Evolutionary conservation across 2,329 filamentous ascomycete species (phyloP), one percentile per base, ranked within the genome.

Genomic region (Fusarium sp.): DNA sequence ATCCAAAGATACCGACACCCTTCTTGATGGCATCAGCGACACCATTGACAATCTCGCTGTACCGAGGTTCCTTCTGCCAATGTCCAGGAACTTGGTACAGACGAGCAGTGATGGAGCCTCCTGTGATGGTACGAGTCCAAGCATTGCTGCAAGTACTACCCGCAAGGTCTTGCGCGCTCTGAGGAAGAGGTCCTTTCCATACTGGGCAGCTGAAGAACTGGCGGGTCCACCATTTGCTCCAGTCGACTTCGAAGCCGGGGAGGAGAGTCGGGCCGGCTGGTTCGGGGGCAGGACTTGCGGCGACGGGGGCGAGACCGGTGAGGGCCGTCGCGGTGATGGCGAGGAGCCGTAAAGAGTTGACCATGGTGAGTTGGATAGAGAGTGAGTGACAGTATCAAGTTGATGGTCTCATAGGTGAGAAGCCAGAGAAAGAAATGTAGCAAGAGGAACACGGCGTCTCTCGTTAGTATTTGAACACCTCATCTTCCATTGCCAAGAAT

Each of bases 31-130:
- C 67, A 31, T 40, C 59, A 9, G 49, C 67, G 3, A 61, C 67
- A 24, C 67, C 64, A 38, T 70, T 70, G 59, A 67, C 67, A 14
- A 70, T 70, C 20, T 70, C 67, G 11, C 35, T 64, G 36, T 70
- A 70, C 7, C 67, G 59, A 14, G 53, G 44, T 5, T 63, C 42
- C 46, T 49, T 20, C 20, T 70, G 64, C 67, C 67, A 67, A 2
- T 24, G 8, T 16, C 67, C 67, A 20, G 67, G 67, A n/a, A 70
- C 67, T 24, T 69, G 67, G 53, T 70, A 70, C 17, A 70, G 59
- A 24, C 64, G 59, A n/a, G 64, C 59, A 5, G 67, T 70, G 20
- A 57, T 67, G 27, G 60, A 61, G 8, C 64, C 67, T 10, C 60
- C 33, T 2, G 55, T 61, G 46, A 51, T 64, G 7, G 59, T 61